Evolutionary conservation across 495 filamentous ascomycete genomes (phyloP), one percentile per base, ranked within the genome.

Genomic region (Cudoniella acicularis): DNA sequence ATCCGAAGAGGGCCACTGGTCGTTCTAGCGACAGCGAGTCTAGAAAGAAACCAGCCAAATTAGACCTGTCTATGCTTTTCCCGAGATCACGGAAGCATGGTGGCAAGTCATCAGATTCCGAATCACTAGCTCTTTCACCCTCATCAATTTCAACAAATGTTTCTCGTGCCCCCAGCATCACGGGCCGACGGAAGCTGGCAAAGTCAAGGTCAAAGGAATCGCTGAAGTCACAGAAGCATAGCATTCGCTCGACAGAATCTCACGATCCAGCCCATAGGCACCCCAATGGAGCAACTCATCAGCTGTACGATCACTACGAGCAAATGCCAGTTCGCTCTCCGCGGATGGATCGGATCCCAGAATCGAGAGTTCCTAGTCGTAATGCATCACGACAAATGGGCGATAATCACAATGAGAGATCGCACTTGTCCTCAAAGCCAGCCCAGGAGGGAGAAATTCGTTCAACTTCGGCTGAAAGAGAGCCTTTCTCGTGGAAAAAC

Each of bases 291-390:
- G 52, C 48, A 4, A 58, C 78, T 10, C 63, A 73, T 41, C 70
- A 76, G 26, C 69, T 81, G 8, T 81, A 83, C 59, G 71, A 81
- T 50, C 75, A 80, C 62, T 82, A 83, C 59, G 78, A 83, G 53
- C 72, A 78, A 59, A 72, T 73, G 60, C 71, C 76, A 24, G 24
- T 2, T 76, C 52, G 79, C 47, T 68, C 71, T 2, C 60, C 74
- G 27, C 65, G 66, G 10, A 59, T 79, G 63, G 71, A 47, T 66
- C n/a, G 67, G 68, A 56, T 71, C 70, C 59, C 50, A 0, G 58
- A 59, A 27, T 18, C 57, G 16, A 54, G 49, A 41, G 59, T 27
- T 10, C 57, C 41, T 6, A 52, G 50, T 27, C 21, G 10, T 11
- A 10, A 23, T 2, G 11, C 24, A 22, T 16, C 30, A 21, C 20